A percentile compares a stretch with the other conserved stretches of the same genome.
Evolutionary conservation across 352 stramenopile genomes (phyloP).

Genomic region (Phytopythium helicoides): DNA sequence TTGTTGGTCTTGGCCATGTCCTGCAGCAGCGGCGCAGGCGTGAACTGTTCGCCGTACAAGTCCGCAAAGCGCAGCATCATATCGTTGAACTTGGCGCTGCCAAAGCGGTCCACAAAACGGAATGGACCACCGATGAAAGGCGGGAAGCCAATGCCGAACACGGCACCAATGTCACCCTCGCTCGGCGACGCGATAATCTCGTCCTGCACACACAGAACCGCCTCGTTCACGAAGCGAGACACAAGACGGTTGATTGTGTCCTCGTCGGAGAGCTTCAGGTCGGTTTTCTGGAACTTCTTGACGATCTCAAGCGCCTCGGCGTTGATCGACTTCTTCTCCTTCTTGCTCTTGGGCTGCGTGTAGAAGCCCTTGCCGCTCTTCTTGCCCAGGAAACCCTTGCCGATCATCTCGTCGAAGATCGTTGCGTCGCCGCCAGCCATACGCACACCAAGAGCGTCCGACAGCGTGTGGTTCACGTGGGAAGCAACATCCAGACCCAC

Average conservation of each 20-base stretch:
- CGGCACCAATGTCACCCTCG: conserved; percentile 97
- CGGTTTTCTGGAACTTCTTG: conserved; percentile 76
- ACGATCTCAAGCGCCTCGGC: conserved; percentile 80
- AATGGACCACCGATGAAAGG: conserved; percentile 98
- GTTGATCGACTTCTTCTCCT: conserved; percentile 92
- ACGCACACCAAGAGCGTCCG: conserved; percentile 93
- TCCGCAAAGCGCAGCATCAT: conserved; percentile 96
- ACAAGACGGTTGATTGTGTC: conserved; percentile 93
- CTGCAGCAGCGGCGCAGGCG: conserved; percentile 93
- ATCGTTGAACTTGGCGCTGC: conserved; percentile 93
- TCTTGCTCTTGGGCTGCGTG: conserved; percentile 91
- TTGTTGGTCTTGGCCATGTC: conserved; percentile 97
- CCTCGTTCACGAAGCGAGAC: conserved; percentile 97
- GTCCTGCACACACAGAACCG: conserved; percentile 95
- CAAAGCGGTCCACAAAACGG: conserved; percentile 94
- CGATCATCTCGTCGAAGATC: conserved; percentile 95
- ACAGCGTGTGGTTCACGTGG: conserved; percentile 93
- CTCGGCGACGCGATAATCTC: conserved; percentile 96
- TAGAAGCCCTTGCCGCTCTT: conserved; percentile 98
- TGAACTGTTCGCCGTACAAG: conserved; percentile 95
- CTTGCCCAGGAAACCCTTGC: conserved; percentile 94
- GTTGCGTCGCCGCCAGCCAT: conserved; percentile 93
- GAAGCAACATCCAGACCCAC: conserved; percentile 96
- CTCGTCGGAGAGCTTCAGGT: conserved; percentile 78
- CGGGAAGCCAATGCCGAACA: conserved; percentile 98